Conservation (phyloP, 2,329 filamentous ascomycete genomes). For the Fusarium concolor region DNA sequence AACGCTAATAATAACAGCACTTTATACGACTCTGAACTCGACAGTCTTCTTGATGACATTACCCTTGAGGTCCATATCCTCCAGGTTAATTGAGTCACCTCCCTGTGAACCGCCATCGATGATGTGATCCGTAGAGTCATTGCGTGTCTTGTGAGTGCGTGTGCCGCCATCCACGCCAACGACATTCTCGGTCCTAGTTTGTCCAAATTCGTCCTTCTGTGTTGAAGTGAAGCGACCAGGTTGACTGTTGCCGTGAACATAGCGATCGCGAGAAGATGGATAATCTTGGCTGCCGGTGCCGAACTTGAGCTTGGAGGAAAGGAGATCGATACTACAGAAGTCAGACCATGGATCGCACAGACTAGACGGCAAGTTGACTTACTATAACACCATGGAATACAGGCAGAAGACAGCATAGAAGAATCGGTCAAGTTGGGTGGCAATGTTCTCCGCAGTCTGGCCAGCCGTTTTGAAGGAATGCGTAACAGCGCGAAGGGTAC, state of each 20-base stretch:
- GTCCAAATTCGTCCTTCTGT: slow-evolving; percentile 23
- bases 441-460: slow-evolving; percentile 51
- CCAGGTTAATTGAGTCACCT: slow-evolving; percentile 26
- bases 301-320: slow-evolving; percentile 50
- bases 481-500: slow-evolving; percentile 52
- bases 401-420: slow-evolving; percentile 55
- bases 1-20: background rate
- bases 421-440: slow-evolving; percentile 55
- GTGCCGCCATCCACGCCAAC: slow-evolving; percentile 20
- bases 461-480: slow-evolving; percentile 54
- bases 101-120: slow-evolving; percentile 22
- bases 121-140: slow-evolving; percentile 34
- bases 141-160: slow-evolving; percentile 15
- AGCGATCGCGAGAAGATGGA: slow-evolving; percentile 25
- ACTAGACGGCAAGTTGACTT: slow-evolving; percentile 10
- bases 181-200: slow-evolving; percentile 18
- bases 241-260: slow-evolving; percentile 12
- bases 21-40: slow-evolving; percentile 30
- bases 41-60: slow-evolving; percentile 40
- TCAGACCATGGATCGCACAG: background rate
- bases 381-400: slow-evolving; percentile 55
- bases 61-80: slow-evolving; percentile 34
- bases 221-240: slow-evolving; percentile 23
- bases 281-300: slow-evolving; percentile 14
- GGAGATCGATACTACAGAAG: slow-evolving; percentile 46